A percentile compares a stretch with the other conserved stretches of the same genome.
Evolutionary conservation across 1,139 yeast genomes (phyloP).

Genomic region (Casaregolazyma suthepensis): DNA sequence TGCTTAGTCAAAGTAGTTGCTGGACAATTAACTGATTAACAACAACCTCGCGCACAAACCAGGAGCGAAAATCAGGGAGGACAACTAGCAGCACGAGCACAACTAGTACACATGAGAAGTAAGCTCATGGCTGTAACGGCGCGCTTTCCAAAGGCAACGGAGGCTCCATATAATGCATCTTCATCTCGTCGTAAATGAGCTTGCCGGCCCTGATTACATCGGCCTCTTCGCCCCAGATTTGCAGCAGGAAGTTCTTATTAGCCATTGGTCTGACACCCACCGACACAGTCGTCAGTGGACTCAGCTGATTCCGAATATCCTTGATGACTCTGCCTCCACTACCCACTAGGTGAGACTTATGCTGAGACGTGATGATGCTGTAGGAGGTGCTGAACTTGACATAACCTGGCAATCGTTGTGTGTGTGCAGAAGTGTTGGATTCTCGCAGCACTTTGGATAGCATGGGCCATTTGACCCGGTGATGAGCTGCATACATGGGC

Average conservation of each 20-base stretch:
- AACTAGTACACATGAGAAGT: too few species aligned
- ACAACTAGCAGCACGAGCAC: too few species aligned
- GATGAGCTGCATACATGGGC: background rate
- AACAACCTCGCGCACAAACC: too few species aligned
- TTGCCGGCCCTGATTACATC: background rate
- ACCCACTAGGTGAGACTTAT: background rate
- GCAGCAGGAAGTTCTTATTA: slow-evolving; percentile 1
- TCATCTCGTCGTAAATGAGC: background rate
- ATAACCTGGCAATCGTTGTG: background rate
- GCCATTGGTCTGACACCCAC: background rate
- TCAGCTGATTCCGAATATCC: background rate
- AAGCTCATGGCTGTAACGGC: too few species aligned
- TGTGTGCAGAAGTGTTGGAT: background rate
- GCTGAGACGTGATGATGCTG: background rate
- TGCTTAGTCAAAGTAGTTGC: too few species aligned
- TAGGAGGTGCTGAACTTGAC: background rate
- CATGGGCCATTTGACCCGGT: background rate
- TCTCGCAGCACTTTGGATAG: background rate
- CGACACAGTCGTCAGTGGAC: background rate
- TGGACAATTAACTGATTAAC: too few species aligned
- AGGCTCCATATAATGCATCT: background rate
- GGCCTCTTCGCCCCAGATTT: background rate
- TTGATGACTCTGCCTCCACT: background rate
- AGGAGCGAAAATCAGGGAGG: too few species aligned
- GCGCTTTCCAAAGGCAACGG: background rate